Base-by-base conservation (phyloP, 1,139 yeast species). In the Sugiyamaella novakii region DNA sequence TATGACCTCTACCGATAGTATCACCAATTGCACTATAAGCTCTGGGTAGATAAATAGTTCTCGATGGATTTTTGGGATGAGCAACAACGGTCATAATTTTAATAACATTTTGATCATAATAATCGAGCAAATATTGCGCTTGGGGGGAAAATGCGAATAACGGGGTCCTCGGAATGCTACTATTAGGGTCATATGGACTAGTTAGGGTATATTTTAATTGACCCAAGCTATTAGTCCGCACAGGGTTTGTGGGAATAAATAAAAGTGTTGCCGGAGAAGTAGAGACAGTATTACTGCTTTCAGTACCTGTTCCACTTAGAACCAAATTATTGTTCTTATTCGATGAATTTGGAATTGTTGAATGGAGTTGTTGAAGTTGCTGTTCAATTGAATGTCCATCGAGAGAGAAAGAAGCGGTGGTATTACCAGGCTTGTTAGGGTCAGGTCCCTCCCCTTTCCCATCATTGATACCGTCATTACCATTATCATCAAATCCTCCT, bases 21-120 rank as follows among this genome's bases (percentile, higher is more conserved):
- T 88, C 96, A 1, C 96, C 96, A 29, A 85, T 76, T 0, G 94
- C 95, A 74, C 80, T 76, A 38, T 84, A 66, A 0, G 95, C 96
- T 46, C 94, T 69, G 0, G 96, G 95, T 54, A 87, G 81, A 64
- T 87, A 87, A 19, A 87, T 81, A 1, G 84, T 83, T 60, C 83
- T 84, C 96, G 96, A 88, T 0, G 96, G 95, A 61, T 87, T 87
- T 55, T 84, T 85, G 0, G 86, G 81, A 45, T 87, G 75, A 1
- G 88, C 87, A 25, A 87, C 83, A 8, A 87, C 95, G 0, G 95
- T 84, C 96, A 88, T 87, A 61, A 85, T 74, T 62, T 87, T 92
- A 0, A 94, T 92, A 1, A 88, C 95, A 54, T 83, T 81, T 12
- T 84, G 79, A n/a, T 81, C 78, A 64, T 87, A 88, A 62, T 88